These are phyloP conservation scores for Pythium biforme DNA, from an alignment of 352 stramenopile species.

Conservation along the genomic window DNA sequence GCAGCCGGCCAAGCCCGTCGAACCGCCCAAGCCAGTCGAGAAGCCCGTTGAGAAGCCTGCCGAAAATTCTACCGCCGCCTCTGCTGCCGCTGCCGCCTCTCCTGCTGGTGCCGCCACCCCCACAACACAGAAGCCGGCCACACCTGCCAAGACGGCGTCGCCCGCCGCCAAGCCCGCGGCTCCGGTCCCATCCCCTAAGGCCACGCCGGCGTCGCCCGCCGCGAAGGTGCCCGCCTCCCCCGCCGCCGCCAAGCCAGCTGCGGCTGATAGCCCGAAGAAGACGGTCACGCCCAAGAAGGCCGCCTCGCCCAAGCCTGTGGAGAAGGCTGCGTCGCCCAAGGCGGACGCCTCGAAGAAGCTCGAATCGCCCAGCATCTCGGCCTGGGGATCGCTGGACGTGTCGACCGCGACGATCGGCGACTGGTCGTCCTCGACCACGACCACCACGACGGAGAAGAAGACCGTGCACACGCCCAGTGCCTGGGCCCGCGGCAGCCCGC, in stretches of 20 bases:
- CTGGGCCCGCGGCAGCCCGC: conserved; percentile 59
- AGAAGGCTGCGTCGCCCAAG: conserved; percentile 28
- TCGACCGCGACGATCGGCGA: conserved; percentile 57
- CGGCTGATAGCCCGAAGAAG: conserved; percentile 19
- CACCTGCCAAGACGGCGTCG: background rate
- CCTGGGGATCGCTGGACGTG: conserved; percentile 71
- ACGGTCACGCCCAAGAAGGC: conserved; percentile 26
- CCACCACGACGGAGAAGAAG: conserved; percentile 44
- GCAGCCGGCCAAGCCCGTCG: conserved; percentile 20
- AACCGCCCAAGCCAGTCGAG: conserved; percentile 23
- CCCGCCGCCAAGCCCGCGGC: background rate
- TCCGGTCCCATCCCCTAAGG: conserved; percentile 2
- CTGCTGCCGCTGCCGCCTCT: background rate
- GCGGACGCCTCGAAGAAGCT: conserved; percentile 31
- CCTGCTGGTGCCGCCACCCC: background rate
- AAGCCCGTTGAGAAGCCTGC: conserved; percentile 14
- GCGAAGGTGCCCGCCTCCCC: conserved; percentile 1
- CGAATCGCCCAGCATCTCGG: conserved; percentile 50
- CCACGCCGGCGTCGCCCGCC: background rate
- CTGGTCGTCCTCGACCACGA: conserved; percentile 39
- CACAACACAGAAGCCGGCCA: conserved; percentile 1
- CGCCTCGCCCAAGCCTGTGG: conserved; percentile 17
- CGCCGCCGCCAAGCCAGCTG: background rate
- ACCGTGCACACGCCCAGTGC: conserved; percentile 58
- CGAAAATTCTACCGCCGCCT: conserved; percentile 2